Conservation (phyloP, 2,329 filamentous ascomycete genomes). For the Colletotrichum higginsianum region DNA sequence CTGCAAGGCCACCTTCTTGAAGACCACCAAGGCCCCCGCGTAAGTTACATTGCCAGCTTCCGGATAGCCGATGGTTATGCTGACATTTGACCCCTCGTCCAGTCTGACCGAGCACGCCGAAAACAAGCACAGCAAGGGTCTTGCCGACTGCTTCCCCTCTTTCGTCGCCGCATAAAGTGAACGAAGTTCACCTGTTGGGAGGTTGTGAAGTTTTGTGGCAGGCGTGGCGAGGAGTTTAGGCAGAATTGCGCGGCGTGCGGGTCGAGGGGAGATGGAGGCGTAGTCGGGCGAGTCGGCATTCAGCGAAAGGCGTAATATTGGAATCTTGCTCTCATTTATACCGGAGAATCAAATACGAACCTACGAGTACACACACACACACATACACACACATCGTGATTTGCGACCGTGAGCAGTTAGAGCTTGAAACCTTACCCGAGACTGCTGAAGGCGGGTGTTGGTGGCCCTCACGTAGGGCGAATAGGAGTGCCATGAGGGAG, state of each 20-base stretch:
- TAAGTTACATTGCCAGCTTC: conserved; percentile 56
- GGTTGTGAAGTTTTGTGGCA: background rate
- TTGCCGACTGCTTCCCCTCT: conserved; percentile 79
- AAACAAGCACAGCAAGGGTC: conserved; percentile 83
- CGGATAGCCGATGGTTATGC: conserved; percentile 4
- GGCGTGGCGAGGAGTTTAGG: conserved; percentile 7
- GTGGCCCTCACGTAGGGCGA: background rate
- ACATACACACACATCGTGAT: background rate
- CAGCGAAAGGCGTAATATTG: conserved; percentile 42
- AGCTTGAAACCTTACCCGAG: no score
- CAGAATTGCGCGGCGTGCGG: background rate
- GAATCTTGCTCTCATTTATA: conserved; percentile 37
- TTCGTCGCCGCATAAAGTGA: conserved; percentile 50
- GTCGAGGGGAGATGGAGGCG: conserved; percentile 4
- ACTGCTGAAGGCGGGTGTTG: background rate
- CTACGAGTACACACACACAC: conserved; percentile 30
- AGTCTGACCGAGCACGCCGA: conserved; percentile 79
- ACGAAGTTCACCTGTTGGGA: background rate
- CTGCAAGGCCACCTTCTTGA: conserved; percentile 85
- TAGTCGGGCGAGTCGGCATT: conserved; percentile 29
- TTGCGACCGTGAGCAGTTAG: background rate
- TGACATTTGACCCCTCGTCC: conserved; percentile 10
- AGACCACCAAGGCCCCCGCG: conserved; percentile 82
- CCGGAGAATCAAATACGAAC: conserved; percentile 30
- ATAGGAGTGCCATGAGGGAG: background rate